These are phyloP conservation scores for Candida nitratophila DNA, from an alignment of 805 yeast genomes.

Conservation along the genomic window DNA sequence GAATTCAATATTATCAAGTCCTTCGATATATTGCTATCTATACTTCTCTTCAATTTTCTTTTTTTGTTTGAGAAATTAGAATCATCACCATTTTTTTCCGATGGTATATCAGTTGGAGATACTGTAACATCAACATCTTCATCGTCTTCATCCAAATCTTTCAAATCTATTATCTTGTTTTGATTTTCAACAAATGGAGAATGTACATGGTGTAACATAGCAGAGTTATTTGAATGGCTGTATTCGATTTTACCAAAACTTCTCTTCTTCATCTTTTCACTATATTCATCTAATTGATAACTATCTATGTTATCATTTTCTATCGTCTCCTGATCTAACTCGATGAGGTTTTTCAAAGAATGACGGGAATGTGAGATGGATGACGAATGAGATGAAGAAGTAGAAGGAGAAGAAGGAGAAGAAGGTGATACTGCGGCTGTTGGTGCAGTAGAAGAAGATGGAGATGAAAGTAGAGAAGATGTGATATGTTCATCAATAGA, in stretches of 20 bases:
- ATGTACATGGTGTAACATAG: background rate
- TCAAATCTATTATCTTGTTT: background rate
- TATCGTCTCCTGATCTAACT: background rate
- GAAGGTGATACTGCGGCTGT: background rate
- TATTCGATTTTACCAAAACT: background rate
- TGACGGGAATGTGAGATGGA: background rate
- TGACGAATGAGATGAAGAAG: background rate
- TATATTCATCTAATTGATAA: background rate
- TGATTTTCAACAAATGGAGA: background rate
- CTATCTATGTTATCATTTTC: background rate
- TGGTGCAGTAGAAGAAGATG: background rate
- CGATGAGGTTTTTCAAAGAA: background rate
- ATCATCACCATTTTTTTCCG: background rate
- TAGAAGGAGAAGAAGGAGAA: no score
- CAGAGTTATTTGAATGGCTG: background rate
- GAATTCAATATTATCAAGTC: background rate
- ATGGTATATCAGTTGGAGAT: no score
- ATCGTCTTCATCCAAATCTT: background rate
- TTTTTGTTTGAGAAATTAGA: background rate
- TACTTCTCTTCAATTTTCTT: background rate
- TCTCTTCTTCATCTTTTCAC: background rate
- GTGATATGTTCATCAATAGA: no score
- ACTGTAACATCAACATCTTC: background rate
- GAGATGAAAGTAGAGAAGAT: background rate
- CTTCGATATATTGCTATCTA: background rate